Conservation (phyloP, 306 rosid genomes). For the Fagus crenata region DNA sequence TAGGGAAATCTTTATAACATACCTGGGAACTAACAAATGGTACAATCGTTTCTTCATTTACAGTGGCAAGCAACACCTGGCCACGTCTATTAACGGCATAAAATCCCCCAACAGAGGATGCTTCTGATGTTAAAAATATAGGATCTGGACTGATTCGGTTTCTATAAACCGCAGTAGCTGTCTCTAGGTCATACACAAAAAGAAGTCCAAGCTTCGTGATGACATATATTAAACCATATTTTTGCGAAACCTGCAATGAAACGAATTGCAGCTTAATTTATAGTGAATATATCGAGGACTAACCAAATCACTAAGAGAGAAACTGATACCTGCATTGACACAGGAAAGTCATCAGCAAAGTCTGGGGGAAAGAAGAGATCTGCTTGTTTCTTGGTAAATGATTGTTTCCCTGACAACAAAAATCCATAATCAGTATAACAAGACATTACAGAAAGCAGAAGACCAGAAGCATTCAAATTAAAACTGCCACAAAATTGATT, state of each 20-base stretch:
- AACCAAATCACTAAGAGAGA: constrained; percentile 22
- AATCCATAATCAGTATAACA: constrained; percentile 23
- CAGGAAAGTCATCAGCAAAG: constrained; percentile 86
- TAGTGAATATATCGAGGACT: constrained; percentile 7
- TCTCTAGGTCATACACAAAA: constrained; percentile 80
- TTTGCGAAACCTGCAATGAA: constrained; percentile 55
- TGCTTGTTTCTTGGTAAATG: constrained; percentile 75
- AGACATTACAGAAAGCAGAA: constrained; percentile 14
- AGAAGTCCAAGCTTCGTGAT: constrained; percentile 82
- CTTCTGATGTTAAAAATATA: constrained; percentile 76
- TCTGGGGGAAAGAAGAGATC: constrained; percentile 85
- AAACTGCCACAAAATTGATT: constrained; percentile 17
- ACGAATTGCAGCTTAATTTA: constrained; percentile 26
- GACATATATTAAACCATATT: constrained; percentile 73
- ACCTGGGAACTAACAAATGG: constrained; percentile 82
- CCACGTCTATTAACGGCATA: constrained; percentile 81
- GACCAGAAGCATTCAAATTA: constrained; percentile 3
- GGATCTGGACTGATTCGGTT: constrained; percentile 87
- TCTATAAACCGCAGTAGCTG: constrained; percentile 79
- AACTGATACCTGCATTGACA: constrained; percentile 74
- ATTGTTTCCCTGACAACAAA: constrained; percentile 60
- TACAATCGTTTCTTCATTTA: constrained; percentile 72
- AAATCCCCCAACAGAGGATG: constrained; percentile 65
- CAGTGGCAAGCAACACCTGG: constrained; percentile 78
- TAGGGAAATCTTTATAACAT: constrained; percentile 22